Conservation (phyloP, 805 yeast species). For the Candida sphagnicola region DNA sequence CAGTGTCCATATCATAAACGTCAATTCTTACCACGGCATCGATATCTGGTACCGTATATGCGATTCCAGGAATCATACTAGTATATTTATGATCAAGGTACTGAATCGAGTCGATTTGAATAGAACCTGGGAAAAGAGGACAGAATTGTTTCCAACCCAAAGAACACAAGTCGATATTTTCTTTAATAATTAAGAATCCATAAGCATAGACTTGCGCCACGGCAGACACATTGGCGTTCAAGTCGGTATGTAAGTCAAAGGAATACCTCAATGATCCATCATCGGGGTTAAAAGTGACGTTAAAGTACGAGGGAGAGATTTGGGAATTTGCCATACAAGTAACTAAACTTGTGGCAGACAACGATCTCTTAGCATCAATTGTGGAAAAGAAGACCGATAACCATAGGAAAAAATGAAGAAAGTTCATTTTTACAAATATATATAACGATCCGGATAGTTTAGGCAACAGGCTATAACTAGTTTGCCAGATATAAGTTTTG, state of each 20-base stretch:
- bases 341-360: conserved; percentile 71
- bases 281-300: conserved; percentile 73
- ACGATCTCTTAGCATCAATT: conserved; percentile 21
- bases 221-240: conserved; percentile 65
- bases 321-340: conserved; percentile 79
- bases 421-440: too few species aligned
- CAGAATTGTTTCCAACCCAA: conserved; percentile 84
- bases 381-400: conserved; percentile 3
- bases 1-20: conserved; percentile 38
- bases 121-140: conserved; percentile 78
- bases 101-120: conserved; percentile 70
- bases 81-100: conserved; percentile 50
- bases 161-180: conserved; percentile 58
- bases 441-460: too few species aligned
- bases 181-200: conserved; percentile 68
- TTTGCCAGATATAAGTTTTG: too few species aligned
- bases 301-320: conserved; percentile 68
- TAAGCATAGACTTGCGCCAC: conserved; percentile 76
- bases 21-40: conserved; percentile 70
- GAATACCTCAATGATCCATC: conserved; percentile 63
- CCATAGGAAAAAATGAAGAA: background rate
- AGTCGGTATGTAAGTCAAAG: conserved; percentile 64
- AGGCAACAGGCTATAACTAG: too few species aligned
- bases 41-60: conserved; percentile 81
- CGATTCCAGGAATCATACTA: conserved; percentile 71